Evolutionary conservation across 352 stramenopile genomes (phyloP), one percentile per base, ranked within the genome.

Genomic region (Pythium biforme): DNA sequence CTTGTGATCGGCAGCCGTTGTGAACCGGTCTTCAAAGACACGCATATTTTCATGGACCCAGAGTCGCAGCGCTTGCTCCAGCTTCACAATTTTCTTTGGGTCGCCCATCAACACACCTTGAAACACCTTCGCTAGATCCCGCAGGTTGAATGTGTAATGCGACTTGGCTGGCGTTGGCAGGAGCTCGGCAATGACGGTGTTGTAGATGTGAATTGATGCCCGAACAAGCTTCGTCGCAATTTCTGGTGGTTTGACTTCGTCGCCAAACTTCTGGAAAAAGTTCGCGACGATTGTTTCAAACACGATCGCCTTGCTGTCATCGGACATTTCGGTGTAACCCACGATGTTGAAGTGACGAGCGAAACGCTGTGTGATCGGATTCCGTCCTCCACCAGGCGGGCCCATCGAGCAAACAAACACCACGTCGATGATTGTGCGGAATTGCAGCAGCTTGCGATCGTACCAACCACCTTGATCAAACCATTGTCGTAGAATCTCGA

Each of bases 381-480:
- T 94, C 9, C 86, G 72, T 3, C 86, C 86, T 9, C 86, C 86
- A 23, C 86, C 86, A 0, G 86, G 86, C 6, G 86, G 86, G 0
- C 86, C 86, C 86, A 95, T 93, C 14, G 86, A 89, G 51, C 77
- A 87, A 10, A 95, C 78, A 49, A 92, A 91, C 12, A 90, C 74
- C 12, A 94, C 72, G 64, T 98, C 95, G 53, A 98, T 94, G 57
- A 98, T 94, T 9, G 80, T 90, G 9, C 90, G 75, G 66, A 98
- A 98, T 5, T 76, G 76, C 4, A 98, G 73, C 12, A 97, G 75
- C 61, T 98, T 98, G 12, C 89, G 81, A 62, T 98, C 95, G 66
- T 98, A 98, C 95, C 95, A 98, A 4, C 94, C 95, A 45, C 79
- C 89, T 67, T 98, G 92, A 66, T 97, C 90, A 52, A 98, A 97